Conservation (phyloP, 1,284 basidiomycete species). For the Pseudozyma pruni region DNA sequence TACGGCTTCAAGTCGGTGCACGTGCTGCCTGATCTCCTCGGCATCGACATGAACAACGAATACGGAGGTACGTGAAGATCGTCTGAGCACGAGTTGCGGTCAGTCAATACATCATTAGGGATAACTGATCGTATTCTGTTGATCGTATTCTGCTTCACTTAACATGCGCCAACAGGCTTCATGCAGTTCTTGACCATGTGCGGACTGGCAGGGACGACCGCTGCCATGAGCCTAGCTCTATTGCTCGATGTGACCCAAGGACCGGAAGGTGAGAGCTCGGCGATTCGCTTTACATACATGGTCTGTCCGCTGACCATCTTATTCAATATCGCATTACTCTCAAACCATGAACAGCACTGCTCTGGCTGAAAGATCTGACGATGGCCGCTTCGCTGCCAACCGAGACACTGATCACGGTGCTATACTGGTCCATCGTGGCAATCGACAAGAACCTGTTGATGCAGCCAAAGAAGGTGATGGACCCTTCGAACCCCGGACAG, state of each 20-base stretch:
- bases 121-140: too few species aligned
- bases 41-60: constrained; percentile 15
- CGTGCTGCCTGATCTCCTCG: constrained; percentile 17
- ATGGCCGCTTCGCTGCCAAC: constrained; percentile 38
- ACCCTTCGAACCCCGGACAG: constrained; percentile 52
- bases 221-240: constrained; percentile 21
- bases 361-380: constrained; percentile 28
- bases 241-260: constrained; percentile 14
- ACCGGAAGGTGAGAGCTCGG: constrained; percentile 23
- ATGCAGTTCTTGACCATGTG: constrained; percentile 46
- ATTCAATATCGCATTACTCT: too few species aligned
- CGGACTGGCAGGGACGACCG: constrained; percentile 20
- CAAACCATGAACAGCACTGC: background rate
- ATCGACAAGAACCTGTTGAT: constrained; percentile 49
- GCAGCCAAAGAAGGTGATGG: constrained; percentile 34
- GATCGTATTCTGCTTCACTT: background rate
- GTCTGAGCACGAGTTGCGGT: too few species aligned
- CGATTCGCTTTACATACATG: too few species aligned
- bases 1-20: constrained; percentile 38
- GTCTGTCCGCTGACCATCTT: too few species aligned
- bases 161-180: constrained; percentile 11
- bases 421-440: constrained; percentile 52
- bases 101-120: too few species aligned
- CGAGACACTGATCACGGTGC: constrained; percentile 48
- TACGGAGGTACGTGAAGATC: constrained; percentile 33